Evolutionary conservation across 306 rosid genomes (phyloP), one percentile per base, ranked within the genome.

Genomic region (Mimosa pudica): DNA sequence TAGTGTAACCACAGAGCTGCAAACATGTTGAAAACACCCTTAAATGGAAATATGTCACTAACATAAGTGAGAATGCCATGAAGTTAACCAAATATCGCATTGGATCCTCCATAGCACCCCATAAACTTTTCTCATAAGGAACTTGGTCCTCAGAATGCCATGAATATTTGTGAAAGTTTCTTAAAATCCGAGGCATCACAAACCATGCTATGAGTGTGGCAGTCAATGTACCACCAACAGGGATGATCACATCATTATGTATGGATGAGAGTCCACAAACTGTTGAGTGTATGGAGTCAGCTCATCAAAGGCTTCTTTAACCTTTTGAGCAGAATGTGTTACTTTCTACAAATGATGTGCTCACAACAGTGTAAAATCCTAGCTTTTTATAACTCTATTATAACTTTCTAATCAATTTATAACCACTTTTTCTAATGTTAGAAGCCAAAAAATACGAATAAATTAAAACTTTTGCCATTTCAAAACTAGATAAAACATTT

Each of bases 51-150:
- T 36, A 79, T 69, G 18, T 8, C 75, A 91, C 97, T 84, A 51
- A 95, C 99, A 93, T 89, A 78, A 91, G 96, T 44, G 99, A 84
- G 79, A 91, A 93, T 79, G 96, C 92, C 82, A 91, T 80, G 81
- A 95, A 95, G 64, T 94, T 93, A 70, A 90, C 77, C 20, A 92
- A 82, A 75, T 93, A 95, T 80, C 98, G 86, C 74, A 93, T 80
- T 36, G 98, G 99, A 68, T 90, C 97, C 85, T 95, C 98, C 84
- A 95, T 77, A 74, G 99, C 98, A 85, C 96, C 96, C 98, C 94
- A 95, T 85, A 93, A 79, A 79, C 93, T 91, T 85, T 89, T 89
- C 86, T 93, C 98, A 41, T 91, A 95, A 4, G 97, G 91, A 84
- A 90, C 82, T 18, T 84, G 77, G 75, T 82, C 89, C 66, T 36